Conservation (phyloP, 306 rosid species). For the Crotalaria pallida region DNA sequence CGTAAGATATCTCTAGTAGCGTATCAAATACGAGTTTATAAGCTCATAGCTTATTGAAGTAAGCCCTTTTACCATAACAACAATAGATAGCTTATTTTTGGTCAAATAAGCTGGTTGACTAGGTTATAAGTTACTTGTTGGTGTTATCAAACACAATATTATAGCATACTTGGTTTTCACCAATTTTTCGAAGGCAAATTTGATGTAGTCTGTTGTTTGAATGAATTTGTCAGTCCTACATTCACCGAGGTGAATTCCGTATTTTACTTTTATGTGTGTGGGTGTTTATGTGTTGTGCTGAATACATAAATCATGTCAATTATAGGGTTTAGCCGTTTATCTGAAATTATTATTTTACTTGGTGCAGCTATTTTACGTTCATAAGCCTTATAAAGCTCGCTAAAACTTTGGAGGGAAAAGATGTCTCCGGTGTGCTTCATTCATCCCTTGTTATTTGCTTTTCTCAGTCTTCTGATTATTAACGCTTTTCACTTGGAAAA, state of each 20-base stretch:
- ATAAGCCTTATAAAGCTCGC: constrained; percentile 64
- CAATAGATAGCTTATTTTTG: too few species aligned
- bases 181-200: background rate
- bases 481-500: background rate
- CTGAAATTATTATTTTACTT: constrained; percentile 21
- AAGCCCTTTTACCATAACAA: too few species aligned
- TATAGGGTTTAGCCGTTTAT: constrained; percentile 1
- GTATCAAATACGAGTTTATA: too few species aligned
- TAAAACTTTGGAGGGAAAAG: constrained; percentile 48
- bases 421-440: constrained; percentile 48
- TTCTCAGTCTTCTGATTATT: background rate
- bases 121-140: too few species aligned
- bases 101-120: too few species aligned
- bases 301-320: background rate
- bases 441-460: constrained; percentile 3
- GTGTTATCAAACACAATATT: too few species aligned
- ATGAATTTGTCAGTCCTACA: background rate
- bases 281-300: background rate
- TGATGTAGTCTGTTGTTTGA: background rate
- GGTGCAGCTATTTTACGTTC: constrained; percentile 75
- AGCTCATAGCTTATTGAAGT: too few species aligned
- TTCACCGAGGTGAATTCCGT: background rate
- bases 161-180: background rate
- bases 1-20: too few species aligned
- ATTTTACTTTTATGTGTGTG: background rate